A percentile compares a stretch with the other conserved stretches of the same genome.
These are phyloP conservation scores for Hypsizygus marmoreus DNA, from an alignment of 768 basidiomycete genomes.

Conservation along the genomic window DNA sequence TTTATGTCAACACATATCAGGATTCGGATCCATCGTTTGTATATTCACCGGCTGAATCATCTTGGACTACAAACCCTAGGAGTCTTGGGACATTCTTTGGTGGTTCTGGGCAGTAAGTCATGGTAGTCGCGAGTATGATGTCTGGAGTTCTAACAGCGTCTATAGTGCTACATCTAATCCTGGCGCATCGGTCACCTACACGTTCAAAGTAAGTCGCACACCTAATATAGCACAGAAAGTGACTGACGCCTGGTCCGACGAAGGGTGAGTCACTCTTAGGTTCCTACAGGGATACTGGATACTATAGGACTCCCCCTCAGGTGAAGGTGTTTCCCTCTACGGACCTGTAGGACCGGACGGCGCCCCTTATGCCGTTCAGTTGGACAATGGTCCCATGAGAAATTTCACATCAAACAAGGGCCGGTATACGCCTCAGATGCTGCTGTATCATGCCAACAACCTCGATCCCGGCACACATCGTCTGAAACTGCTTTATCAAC, in stretches of 20 bases:
- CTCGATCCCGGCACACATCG: slow-evolving; percentile 7
- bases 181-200: slow-evolving; percentile 34
- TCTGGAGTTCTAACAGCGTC: neutral
- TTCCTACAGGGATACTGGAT: neutral
- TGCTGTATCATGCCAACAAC: slow-evolving; percentile 24
- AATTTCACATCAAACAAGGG: slow-evolving; percentile 22
- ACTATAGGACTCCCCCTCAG: slow-evolving; percentile 18
- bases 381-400: slow-evolving; percentile 30
- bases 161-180: slow-evolving; percentile 35
- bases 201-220: slow-evolving; percentile 36
- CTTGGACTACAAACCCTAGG: slow-evolving; percentile 36
- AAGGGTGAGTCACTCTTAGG: neutral
- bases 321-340: slow-evolving; percentile 47
- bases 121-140: neutral
- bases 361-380: slow-evolving; percentile 34
- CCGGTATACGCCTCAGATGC: slow-evolving; percentile 25
- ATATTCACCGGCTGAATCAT: slow-evolving; percentile 28
- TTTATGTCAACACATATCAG: slow-evolving; percentile 29
- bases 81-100: slow-evolving; percentile 40
- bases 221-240: neutral
- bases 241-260: neutral
- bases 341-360: slow-evolving; percentile 40
- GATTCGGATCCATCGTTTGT: slow-evolving; percentile 39
- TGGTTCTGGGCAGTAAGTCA: slow-evolving; percentile 41
- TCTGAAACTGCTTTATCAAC: slow-evolving; percentile 9